Conservation (phyloP, 75 land plant genomes). For the Chamaecyparis obtusa region DNA sequence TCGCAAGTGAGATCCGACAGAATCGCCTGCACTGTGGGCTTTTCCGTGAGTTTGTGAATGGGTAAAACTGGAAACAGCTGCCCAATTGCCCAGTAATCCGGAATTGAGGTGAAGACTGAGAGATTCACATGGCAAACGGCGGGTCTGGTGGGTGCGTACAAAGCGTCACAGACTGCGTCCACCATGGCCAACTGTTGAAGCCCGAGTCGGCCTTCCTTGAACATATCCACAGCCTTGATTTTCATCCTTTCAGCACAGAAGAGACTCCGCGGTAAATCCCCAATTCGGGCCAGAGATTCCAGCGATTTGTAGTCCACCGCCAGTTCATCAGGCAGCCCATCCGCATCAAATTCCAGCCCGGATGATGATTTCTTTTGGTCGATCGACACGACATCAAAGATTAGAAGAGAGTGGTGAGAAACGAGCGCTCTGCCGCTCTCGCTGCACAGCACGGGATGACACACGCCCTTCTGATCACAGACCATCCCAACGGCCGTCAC, state of each 20-base stretch:
- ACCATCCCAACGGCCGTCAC: conserved; percentile 55
- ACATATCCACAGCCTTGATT: conserved; percentile 41
- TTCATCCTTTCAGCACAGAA: conserved; percentile 48
- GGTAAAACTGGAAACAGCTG: conserved; percentile 93
- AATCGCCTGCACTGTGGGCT: conserved; percentile 54
- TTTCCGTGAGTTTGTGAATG: conserved; percentile 70
- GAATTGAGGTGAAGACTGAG: conserved; percentile 84
- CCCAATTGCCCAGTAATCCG: conserved; percentile 80
- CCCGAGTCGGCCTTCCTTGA: conserved; percentile 58
- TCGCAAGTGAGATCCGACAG: conserved; percentile 93
- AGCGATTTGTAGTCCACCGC: conserved; percentile 32
- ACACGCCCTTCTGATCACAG: conserved; percentile 54
- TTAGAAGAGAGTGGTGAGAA: conserved; percentile 87
- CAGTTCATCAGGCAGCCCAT: conserved; percentile 36
- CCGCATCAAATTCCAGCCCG: conserved; percentile 15
- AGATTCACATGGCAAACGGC: conserved; percentile 58
- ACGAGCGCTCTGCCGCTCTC: conserved; percentile 95
- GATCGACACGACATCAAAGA: conserved; percentile 78
- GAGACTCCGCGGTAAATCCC: conserved; percentile 32
- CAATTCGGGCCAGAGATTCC: conserved; percentile 24
- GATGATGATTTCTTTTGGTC: not conserved
- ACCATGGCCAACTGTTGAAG: conserved; percentile 69
- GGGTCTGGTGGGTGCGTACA: conserved; percentile 1
- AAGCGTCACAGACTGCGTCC: conserved; percentile 46
- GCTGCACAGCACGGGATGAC: conserved; percentile 70